phyloP scores from a whole-genome alignment of 2,329 filamentous ascomycete species.

The Sarocladiaceae sp. region DNA sequence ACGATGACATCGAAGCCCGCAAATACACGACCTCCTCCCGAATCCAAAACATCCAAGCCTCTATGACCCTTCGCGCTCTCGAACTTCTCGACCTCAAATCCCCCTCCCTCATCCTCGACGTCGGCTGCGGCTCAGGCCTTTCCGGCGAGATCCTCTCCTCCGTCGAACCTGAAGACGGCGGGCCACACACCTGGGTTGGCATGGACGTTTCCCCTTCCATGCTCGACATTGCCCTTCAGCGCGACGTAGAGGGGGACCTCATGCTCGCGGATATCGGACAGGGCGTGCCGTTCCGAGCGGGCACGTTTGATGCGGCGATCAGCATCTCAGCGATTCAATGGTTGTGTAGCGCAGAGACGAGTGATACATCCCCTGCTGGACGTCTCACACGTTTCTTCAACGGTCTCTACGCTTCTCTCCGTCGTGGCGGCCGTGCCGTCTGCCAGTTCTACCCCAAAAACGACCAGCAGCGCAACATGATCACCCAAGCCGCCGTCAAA shows the following conservation, averaged over 20 bases:
- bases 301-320: slow-evolving; percentile 90
- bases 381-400: slow-evolving; percentile 84
- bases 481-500: slow-evolving; percentile 80
- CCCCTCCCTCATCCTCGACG: slow-evolving; percentile 85
- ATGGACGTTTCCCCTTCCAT: slow-evolving; percentile 96
- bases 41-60: slow-evolving; percentile 90
- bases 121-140: slow-evolving; percentile 93
- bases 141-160: slow-evolving; percentile 87
- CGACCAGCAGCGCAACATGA: slow-evolving; percentile 84
- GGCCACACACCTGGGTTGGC: slow-evolving; percentile 92
- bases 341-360: slow-evolving; percentile 92
- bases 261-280: slow-evolving; percentile 93
- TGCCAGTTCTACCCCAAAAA: slow-evolving; percentile 99
- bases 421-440: slow-evolving; percentile 80
- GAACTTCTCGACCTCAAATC: slow-evolving; percentile 75
- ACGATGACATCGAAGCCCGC: slow-evolving; percentile 89
- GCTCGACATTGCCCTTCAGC: slow-evolving; percentile 88
- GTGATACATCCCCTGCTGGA: slow-evolving; percentile 73
- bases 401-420: slow-evolving; percentile 77
- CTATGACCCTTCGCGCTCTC: slow-evolving; percentile 90
- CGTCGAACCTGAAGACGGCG: slow-evolving; percentile 62
- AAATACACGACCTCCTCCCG: slow-evolving; percentile 97
- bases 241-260: slow-evolving; percentile 90
- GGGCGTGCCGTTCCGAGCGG: slow-evolving; percentile 86
- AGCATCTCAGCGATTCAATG: slow-evolving; percentile 96